These are phyloP conservation scores for Suhomyces anneliseae DNA, from an alignment of 1,139 yeast species.

Conservation along the genomic window DNA sequence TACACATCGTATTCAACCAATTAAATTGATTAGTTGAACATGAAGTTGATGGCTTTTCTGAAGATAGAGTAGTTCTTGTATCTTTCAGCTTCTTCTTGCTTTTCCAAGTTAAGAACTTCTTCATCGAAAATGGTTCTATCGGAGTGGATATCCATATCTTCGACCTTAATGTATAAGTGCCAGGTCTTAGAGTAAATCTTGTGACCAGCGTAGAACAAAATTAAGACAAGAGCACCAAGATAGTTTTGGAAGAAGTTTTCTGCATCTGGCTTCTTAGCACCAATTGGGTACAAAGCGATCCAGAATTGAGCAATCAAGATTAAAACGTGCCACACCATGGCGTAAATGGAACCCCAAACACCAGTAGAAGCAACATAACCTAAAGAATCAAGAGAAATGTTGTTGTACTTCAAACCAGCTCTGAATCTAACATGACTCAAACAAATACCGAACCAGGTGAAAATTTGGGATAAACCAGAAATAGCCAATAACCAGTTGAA, in stretches of 20 bases:
- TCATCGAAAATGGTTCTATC: slow-evolving; percentile 40
- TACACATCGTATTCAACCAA: neutral
- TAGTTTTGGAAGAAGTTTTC: slow-evolving; percentile 38
- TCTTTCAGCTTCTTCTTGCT: slow-evolving; percentile 33
- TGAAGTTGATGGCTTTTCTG: slow-evolving; percentile 23
- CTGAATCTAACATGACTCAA: slow-evolving; percentile 44
- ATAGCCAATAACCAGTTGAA: slow-evolving; percentile 47
- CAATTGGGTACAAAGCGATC: slow-evolving; percentile 43
- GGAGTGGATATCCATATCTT: slow-evolving; percentile 36
- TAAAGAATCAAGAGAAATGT: slow-evolving; percentile 34
- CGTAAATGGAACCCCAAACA: slow-evolving; percentile 39
- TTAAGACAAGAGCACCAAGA: slow-evolving; percentile 36
- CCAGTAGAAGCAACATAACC: slow-evolving; percentile 46
- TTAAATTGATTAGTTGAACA: slow-evolving; percentile 18
- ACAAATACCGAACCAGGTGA: slow-evolving; percentile 46
- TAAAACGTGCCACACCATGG: slow-evolving; percentile 34
- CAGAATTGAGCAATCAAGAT: slow-evolving; percentile 44
- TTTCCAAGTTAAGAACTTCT: slow-evolving; percentile 39
- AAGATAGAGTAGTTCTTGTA: slow-evolving; percentile 25
- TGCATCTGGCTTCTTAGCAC: slow-evolving; percentile 29
- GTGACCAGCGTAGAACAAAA: slow-evolving; percentile 36
- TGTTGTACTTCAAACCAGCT: slow-evolving; percentile 38
- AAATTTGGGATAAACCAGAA: slow-evolving; percentile 44
- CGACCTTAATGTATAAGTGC: slow-evolving; percentile 29
- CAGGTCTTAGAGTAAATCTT: slow-evolving; percentile 36